Percentiles rank a stretch among this genome's conserved stretches.
These are phyloP conservation scores for Paramecium caudatum DNA, from an alignment of 73 alveolate species.

Conservation along the genomic window DNA sequence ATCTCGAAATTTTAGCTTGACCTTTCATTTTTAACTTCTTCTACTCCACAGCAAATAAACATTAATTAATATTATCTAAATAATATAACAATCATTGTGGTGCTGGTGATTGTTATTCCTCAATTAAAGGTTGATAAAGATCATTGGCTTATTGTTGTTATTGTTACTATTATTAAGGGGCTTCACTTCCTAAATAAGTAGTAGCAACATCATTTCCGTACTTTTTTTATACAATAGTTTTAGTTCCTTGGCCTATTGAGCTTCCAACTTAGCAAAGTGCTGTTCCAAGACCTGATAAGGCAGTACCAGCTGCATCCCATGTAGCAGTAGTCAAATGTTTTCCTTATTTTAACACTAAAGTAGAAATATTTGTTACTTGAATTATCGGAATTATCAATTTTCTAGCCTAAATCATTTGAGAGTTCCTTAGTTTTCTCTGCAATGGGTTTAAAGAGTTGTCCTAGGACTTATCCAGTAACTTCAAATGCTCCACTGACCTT, in stretches of 20 bases:
- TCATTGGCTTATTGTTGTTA: background rate
- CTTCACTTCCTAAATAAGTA: conserved; percentile 53
- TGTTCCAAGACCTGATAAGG: conserved; percentile 59
- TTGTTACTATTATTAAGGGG: background rate
- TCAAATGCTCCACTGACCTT: background rate
- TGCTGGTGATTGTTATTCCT: background rate
- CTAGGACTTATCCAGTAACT: background rate
- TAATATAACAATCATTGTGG: background rate
- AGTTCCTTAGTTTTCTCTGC: conserved; percentile 38
- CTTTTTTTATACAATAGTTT: conserved; percentile 44
- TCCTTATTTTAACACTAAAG: background rate
- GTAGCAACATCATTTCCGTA: conserved; percentile 54
- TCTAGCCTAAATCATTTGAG: conserved; percentile 7
- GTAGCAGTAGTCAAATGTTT: conserved; percentile 41
- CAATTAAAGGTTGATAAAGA: conserved; percentile 20
- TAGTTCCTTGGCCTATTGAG: conserved; percentile 18
- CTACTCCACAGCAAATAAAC: no score
- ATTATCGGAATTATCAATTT: conserved; percentile 4
- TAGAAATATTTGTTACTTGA: background rate
- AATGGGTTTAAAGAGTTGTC: conserved; percentile 33
- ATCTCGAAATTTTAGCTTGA: no score
- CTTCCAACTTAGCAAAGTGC: conserved; percentile 59
- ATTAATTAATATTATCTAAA: no score
- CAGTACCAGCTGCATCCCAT: conserved; percentile 70
- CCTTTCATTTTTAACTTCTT: no score